phyloP scores from a whole-genome alignment of 441 rosid species.

The Croton laevigatus region DNA sequence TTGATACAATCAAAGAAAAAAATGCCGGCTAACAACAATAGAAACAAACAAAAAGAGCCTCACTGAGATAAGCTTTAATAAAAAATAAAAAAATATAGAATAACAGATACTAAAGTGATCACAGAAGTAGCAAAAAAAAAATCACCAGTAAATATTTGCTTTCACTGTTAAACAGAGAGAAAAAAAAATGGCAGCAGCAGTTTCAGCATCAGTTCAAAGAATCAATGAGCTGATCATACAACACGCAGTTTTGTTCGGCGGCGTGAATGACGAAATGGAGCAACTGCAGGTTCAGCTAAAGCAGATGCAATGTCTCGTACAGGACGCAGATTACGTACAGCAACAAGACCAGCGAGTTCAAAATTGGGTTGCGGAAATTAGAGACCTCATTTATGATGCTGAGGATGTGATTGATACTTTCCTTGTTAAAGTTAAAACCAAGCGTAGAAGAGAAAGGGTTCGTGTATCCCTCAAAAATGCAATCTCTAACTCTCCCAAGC shows the following conservation, averaged over 20 bases:
- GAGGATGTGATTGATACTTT: conserved; percentile 21
- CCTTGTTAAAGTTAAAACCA: background rate
- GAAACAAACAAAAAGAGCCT: too few relatives aligned
- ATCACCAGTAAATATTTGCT: too few relatives aligned
- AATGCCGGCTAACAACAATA: too few relatives aligned
- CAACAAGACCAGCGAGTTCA: conserved; percentile 11
- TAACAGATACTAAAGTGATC: too few relatives aligned
- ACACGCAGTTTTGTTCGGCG: background rate
- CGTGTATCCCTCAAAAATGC: background rate
- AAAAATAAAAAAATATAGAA: too few relatives aligned
- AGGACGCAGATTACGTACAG: conserved; percentile 17
- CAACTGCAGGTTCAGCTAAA: conserved; percentile 16
- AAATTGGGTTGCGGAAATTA: conserved; percentile 19
- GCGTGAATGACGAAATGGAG: conserved; percentile 11
- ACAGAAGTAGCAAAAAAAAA: too few relatives aligned
- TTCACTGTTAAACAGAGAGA: too few relatives aligned
- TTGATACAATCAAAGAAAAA: too few relatives aligned
- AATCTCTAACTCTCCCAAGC: background rate
- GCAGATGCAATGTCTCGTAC: conserved; percentile 20
- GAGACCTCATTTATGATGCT: conserved; percentile 23
- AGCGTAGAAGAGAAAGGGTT: background rate
- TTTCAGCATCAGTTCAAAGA: too few relatives aligned
- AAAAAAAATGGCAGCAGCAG: too few relatives aligned
- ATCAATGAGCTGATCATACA: too few relatives aligned
- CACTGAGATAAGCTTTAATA: too few relatives aligned